Conservation (phyloP, 176 grass and related monocot genomes). For the Oryza punctata region DNA sequence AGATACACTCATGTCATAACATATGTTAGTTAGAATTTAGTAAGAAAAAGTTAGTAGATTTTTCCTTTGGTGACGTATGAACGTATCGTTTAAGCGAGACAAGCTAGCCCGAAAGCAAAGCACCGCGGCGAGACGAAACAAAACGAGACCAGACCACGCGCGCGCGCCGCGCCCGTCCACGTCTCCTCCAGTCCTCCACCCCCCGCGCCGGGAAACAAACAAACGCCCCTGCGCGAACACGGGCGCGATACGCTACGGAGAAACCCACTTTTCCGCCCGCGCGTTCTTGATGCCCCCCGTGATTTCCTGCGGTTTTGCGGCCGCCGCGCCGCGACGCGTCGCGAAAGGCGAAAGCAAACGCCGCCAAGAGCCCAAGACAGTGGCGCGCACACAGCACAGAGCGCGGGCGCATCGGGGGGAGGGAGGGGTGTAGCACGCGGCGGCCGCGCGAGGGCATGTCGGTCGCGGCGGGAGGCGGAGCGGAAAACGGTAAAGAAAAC, state of each 20-base stretch:
- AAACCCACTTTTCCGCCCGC: background rate
- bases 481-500: background rate
- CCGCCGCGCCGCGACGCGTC: background rate
- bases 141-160: background rate
- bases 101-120: background rate
- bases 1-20: too few relatives aligned
- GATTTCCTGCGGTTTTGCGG: constrained; percentile 33
- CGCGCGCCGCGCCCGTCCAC: background rate
- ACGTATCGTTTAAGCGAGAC: background rate
- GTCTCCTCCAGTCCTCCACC: background rate
- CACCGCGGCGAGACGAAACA: background rate
- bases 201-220: background rate
- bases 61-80: too few relatives aligned
- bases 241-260: background rate
- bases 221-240: background rate
- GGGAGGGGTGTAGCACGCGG: background rate
- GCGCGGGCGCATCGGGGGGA: background rate
- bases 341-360: background rate
- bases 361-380: too few relatives aligned
- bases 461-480: background rate
- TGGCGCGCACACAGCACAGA: too few relatives aligned
- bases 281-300: background rate
- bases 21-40: too few relatives aligned
- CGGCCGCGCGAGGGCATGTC: constrained; percentile 20
- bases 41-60: too few relatives aligned